These are phyloP conservation scores for Chaetomium cochliodes DNA, from an alignment of 495 filamentous ascomycete species.

Conservation along the genomic window DNA sequence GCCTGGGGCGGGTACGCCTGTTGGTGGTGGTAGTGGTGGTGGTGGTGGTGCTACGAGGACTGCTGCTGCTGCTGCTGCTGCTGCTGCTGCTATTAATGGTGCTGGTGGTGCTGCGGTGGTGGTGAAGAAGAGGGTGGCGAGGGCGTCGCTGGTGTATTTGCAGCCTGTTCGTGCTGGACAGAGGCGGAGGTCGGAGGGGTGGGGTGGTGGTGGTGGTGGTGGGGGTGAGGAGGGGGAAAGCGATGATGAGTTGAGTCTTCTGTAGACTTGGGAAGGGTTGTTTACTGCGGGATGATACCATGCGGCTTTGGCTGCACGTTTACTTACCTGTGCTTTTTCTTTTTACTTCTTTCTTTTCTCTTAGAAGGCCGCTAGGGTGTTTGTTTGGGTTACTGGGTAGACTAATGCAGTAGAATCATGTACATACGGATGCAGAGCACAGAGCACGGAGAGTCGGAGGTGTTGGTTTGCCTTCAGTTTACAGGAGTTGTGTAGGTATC, in stretches of 20 bases:
- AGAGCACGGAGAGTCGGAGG: background rate
- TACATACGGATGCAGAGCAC: background rate
- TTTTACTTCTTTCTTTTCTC: background rate
- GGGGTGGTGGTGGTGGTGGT: no score
- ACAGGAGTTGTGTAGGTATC: background rate
- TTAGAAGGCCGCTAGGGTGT: background rate
- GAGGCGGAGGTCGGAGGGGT: background rate
- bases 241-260: slow-evolving; percentile 24
- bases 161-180: background rate
- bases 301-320: background rate
- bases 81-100: background rate
- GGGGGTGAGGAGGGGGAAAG: slow-evolving; percentile 12
- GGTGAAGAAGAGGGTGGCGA: slow-evolving; percentile 9
- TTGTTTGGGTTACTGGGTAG: background rate
- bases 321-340: no score
- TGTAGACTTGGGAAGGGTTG: background rate
- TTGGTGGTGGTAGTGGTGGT: no score
- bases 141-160: slow-evolving; percentile 18
- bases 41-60: no score
- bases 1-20: no score
- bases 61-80: background rate
- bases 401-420: background rate
- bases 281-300: background rate
- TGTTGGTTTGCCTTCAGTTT: background rate
- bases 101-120: background rate